Percentiles rank a stretch among this genome's conserved stretches.
phyloP scores from a whole-genome alignment of 2,329 filamentous ascomycete species.

The Fusarium verticillioides region DNA sequence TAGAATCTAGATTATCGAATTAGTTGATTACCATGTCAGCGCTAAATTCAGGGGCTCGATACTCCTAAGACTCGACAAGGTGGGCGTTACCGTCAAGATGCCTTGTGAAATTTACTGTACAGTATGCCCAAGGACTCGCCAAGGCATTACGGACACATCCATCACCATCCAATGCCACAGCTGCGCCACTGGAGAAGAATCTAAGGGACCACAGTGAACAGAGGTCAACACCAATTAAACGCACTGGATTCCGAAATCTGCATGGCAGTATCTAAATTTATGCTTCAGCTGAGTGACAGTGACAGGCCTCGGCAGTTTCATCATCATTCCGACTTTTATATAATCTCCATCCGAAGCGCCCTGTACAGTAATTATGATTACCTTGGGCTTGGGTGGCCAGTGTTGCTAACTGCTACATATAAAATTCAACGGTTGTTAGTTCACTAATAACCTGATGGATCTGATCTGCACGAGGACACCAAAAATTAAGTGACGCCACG shows the following conservation, averaged over 20 bases:
- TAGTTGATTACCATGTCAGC: neutral
- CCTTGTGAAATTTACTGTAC: neutral
- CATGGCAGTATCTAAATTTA: conserved; percentile 8
- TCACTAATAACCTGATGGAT: neutral
- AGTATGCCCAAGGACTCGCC: neutral
- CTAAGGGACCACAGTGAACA: conserved; percentile 10
- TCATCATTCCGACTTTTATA: neutral
- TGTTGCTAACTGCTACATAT: neutral
- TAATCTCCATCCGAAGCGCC: neutral
- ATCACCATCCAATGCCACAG: conserved; percentile 7
- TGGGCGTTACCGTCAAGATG: neutral
- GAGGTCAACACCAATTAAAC: conserved; percentile 20
- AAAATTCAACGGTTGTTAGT: neutral
- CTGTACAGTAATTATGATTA: neutral
- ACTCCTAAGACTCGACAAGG: neutral
- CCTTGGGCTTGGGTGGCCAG: neutral
- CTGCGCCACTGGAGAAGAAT: conserved; percentile 34
- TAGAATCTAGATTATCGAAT: neutral
- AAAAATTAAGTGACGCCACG: neutral
- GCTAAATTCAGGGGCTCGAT: conserved; percentile 17
- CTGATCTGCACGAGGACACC: neutral
- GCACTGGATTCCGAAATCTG: neutral
- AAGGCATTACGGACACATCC: neutral
- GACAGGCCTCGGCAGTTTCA: conserved; percentile 7
- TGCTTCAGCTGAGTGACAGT: conserved; percentile 26